Percentiles rank a stretch among this genome's conserved stretches.
phyloP scores from a whole-genome alignment of 495 filamentous ascomycete species.

The Daldinia childiae region DNA sequence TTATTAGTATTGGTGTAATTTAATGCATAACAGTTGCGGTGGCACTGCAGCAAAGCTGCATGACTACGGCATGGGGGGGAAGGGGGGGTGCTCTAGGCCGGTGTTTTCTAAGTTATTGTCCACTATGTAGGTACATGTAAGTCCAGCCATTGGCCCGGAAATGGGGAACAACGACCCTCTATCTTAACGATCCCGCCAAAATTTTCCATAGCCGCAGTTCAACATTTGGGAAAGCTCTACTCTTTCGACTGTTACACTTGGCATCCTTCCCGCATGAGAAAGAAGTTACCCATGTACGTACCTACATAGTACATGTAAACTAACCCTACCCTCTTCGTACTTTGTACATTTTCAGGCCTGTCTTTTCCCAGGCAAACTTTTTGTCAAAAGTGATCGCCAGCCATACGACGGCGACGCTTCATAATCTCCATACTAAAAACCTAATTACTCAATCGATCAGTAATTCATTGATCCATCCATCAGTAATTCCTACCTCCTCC shows the following conservation, averaged over 20 bases:
- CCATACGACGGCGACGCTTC: conserved; percentile 31
- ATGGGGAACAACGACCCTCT: conserved; percentile 30
- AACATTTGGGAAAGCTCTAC: conserved; percentile 50
- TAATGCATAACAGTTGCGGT: conserved; percentile 17
- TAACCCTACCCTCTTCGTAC: conserved; percentile 20
- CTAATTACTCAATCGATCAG: conserved; percentile 30
- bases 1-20: not conserved
- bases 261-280: conserved; percentile 11
- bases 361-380: conserved; percentile 15
- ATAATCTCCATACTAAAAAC: conserved; percentile 9
- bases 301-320: conserved; percentile 2
- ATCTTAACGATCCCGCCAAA: conserved; percentile 36
- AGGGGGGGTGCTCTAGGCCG: conserved; percentile 20
- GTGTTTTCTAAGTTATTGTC: not conserved
- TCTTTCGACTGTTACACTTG: conserved; percentile 16
- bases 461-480: conserved; percentile 10
- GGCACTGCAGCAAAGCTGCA: conserved; percentile 31
- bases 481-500: conserved; percentile 19
- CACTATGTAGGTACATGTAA: conserved; percentile 5
- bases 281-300: conserved; percentile 18
- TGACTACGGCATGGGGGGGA: conserved; percentile 16
- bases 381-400: conserved; percentile 30
- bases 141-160: conserved; percentile 40
- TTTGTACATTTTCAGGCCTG: conserved; percentile 23
- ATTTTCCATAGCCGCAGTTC: conserved; percentile 41